Evolutionary conservation across 345 rosid species (phyloP).

Genomic region (Syzygium jambos): DNA sequence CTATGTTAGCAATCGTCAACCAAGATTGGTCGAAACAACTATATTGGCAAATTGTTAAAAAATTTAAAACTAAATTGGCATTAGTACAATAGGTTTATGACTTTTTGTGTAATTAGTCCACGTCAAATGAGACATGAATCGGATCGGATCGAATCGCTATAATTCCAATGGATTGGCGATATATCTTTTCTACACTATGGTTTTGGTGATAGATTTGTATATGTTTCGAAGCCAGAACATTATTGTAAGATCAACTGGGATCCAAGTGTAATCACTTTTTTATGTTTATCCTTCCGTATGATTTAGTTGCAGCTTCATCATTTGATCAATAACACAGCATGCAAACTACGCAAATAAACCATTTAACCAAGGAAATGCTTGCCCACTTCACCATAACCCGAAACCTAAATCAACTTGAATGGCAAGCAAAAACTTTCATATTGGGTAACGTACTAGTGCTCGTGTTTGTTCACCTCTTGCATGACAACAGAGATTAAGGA

Average conservation of each 20-base stretch:
- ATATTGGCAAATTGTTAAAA: too few species aligned
- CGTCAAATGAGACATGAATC: not conserved
- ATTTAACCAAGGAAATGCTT: not conserved
- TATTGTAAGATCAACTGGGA: not conserved
- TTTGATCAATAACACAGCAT: not conserved
- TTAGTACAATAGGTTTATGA: too few species aligned
- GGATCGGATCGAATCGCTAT: fast-evolving
- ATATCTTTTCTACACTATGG: not conserved
- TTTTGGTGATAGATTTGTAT: not conserved
- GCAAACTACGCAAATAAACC: not conserved
- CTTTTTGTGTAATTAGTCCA: not conserved
- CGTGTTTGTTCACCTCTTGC: not conserved
- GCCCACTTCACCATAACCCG: not conserved
- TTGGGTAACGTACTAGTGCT: not conserved
- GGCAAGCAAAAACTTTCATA: not conserved
- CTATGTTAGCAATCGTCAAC: fast-evolving
- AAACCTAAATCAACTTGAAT: not conserved
- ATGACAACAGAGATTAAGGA: not conserved
- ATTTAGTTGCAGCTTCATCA: not conserved
- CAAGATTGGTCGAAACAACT: too few species aligned
- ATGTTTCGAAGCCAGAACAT: not conserved
- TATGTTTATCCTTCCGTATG: not conserved
- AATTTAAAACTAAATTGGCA: too few species aligned
- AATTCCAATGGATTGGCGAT: not conserved
- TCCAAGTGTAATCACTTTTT: not conserved